Evolutionary conservation across 768 basidiomycete species (phyloP).

Genomic region (Trametes elegans): DNA sequence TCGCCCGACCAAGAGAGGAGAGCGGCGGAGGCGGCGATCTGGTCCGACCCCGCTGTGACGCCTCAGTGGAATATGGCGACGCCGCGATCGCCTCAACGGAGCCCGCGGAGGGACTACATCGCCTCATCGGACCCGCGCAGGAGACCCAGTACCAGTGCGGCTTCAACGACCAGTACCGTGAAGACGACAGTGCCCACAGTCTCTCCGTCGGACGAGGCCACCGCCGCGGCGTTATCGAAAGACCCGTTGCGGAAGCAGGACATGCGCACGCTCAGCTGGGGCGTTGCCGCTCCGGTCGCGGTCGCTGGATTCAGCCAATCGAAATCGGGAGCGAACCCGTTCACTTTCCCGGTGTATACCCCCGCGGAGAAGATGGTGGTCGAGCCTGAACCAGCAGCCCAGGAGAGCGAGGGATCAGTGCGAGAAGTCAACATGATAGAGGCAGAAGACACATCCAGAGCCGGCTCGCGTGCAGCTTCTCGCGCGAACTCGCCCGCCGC

Average conservation of each 20-base stretch:
- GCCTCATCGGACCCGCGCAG: neutral
- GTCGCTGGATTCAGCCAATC: neutral
- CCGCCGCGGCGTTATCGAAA: neutral
- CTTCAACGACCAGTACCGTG: neutral
- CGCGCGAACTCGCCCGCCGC: neutral
- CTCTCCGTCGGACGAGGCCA: slow-evolving; percentile 1
- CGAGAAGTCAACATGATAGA: slow-evolving; percentile 3
- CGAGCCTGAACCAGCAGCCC: neutral
- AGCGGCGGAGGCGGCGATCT: neutral
- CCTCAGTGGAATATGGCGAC: neutral
- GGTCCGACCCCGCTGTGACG: neutral
- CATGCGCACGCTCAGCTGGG: slow-evolving; percentile 3
- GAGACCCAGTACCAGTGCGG: neutral
- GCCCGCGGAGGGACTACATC: neutral
- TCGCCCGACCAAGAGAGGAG: neutral
- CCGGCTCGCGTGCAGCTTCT: neutral
- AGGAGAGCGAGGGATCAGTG: neutral
- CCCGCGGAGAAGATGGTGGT: slow-evolving; percentile 9
- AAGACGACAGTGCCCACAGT: neutral
- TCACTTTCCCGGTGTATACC: slow-evolving; percentile 5
- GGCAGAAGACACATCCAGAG: neutral
- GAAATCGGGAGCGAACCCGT: slow-evolving; percentile 3
- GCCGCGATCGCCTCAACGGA: neutral
- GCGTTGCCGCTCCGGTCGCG: neutral
- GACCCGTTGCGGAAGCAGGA: neutral